Evolutionary conservation across 1,284 basidiomycete species (phyloP), one percentile per base, ranked within the genome.

Genomic region (Sanguinoderma infundibulare): DNA sequence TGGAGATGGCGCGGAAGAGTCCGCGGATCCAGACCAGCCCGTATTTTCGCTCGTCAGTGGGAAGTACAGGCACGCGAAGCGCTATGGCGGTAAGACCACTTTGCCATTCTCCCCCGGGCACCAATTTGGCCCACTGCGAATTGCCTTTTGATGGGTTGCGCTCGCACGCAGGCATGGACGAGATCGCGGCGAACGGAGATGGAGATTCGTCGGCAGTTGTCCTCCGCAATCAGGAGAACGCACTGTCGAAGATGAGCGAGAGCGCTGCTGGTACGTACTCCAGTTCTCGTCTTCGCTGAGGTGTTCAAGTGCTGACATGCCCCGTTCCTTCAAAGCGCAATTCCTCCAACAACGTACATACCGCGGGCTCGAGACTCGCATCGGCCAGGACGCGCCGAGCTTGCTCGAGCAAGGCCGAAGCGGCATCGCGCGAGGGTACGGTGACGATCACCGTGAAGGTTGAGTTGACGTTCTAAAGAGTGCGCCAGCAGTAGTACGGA

Each of bases 391-490:
- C 70, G 85, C 83, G 9, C 95, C 96, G 0, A 87, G 91, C 62
- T 71, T 88, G 50, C 77, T 99, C 57, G 94, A 98, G 76, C 90
- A 97, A 75, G 97, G 95, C 1, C 80, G 94, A 60, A 92, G 84
- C 66, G 97, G 97, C 4, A 92, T 98, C 53, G 96, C 97, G 34
- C 85, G 90, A 65, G 94, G 92, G 5, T 98, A 99, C 74, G 78
- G 82, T 30, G 85, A 88, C 30, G 69, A 70, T 42, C 67, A 66
- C 24, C 39, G 57, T 10, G 62, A 56, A 26, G n/a, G n/a, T 1
- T 28, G 10, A 39, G n/a, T 8, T 12, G 24, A 15, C 10, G 10
- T 39, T 24, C 5, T 26, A 24, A 24, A 24, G 20, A 9, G 20
- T 22, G 5, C 2, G 15, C 8, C 12, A 42, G n/a, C n/a, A n/a